Base-by-base conservation (phyloP, 176 grass and related monocot species). In the Miscanthus lutarioriparius region DNA sequence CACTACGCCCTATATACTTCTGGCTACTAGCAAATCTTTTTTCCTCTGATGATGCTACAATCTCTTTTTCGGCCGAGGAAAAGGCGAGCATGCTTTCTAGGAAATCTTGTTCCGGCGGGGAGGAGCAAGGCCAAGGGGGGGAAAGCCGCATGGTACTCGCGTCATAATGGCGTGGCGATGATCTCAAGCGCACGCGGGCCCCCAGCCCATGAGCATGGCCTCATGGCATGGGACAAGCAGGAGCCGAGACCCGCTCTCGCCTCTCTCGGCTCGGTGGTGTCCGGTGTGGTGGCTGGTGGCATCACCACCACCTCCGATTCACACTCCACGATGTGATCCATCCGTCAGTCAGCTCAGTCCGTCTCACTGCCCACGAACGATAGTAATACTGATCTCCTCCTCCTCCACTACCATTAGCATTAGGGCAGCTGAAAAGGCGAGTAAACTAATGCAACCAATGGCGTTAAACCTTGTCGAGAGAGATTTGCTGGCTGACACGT, bases 91-190 rank as follows among this genome's bases (percentile, higher is more conserved):
- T 32, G 80, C 80, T 90, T 90, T 90, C 88, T 79, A 73, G 88
- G 84, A 90, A 83, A n/a, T 74, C 79, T 59, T 90, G 80, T 51
- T 90, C 84, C 67, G 59, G n/a, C 17, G 48, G 27, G 35, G 84
- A 74, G 84, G 80, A 58, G 78, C 82, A 85, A 1, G 43, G n/a
- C n/a, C n/a, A n/a, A n/a, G n/a, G 62, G 26, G 11, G 45, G 51
- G 10, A 56, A 83, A 74, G 77, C 48, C 75, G 80, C n/a, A 22
- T 74, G 68, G 75, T 16, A 48, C 84, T 32, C 84, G 32, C 80
- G 84, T 90, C 84, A 80, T 84, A 63, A 90, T 87, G 80, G 75
- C 84, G 69, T 90, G 69, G 84, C 28, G 89, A 79, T 87, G 84
- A 90, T 83, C 73, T 75, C 80, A 68, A 90, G 80, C 53, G 67